Base-by-base conservation (phyloP, 75 land plant species). In the Ceratopteris richardii region DNA sequence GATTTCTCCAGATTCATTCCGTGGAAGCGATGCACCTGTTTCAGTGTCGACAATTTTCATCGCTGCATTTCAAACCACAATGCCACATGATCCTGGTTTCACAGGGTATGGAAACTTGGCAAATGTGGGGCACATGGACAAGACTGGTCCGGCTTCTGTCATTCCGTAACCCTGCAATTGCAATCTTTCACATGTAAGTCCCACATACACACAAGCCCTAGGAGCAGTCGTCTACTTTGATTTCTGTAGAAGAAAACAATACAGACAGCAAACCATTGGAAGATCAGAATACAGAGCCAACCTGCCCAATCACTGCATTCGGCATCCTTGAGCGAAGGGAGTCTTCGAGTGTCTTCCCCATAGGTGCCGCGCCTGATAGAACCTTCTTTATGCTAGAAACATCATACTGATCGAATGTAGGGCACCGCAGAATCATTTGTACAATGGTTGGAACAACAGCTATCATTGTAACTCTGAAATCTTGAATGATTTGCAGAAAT, bases 371-470 rank as follows among this genome's bases (percentile, higher is more conserved):
- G 0, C 97, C 97, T 7, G 94, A 91, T 29, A 84, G 52, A 40
- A 91, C 86, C 29, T 77, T 56, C 66, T 80, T 58, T 6, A 91
- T 63, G 22, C 90, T 82, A 58, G 80, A 72, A 36, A 91, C 60
- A 44, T 91, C 94, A 41, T 59, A 88, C 14, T 75, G 55, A 25
- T 71, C 80, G 14, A 77, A 78, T 48, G 63, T 61, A 9, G 86
- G 72, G 51, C 67, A 80, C 86, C 88, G 88, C 31, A 84, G 83
- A 39, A 91, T 62, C 51, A 89, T 79, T 25, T 84, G 67, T 44
- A 91, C 97, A 19, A 91, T 64, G 40, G 97, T 94, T 7, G 97
- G 97, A 59, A 91, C 97, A n/a, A 91, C 75, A 14, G 97, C 66
- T 17, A 82, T 77, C 42, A 88, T 69, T 19, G 89, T 62, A 31